Evolutionary conservation across 768 basidiomycete species (phyloP).

Genomic region (Pleurotus sapidus): DNA sequence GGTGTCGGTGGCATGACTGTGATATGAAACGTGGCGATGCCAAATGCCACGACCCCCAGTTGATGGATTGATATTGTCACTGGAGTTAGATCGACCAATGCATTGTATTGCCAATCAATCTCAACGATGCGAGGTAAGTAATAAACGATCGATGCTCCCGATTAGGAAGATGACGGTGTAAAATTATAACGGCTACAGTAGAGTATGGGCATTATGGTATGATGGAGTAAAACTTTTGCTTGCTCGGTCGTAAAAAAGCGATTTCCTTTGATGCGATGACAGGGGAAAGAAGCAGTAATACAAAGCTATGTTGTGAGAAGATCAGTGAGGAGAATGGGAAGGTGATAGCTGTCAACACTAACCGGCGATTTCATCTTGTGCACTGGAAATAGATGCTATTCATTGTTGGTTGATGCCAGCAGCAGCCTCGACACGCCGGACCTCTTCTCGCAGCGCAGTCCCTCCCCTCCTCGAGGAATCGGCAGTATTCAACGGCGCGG

Average conservation of each 20-base stretch:
- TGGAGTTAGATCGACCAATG: neutral
- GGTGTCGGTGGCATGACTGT: constrained; percentile 16
- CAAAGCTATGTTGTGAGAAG: neutral
- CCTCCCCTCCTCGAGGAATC: constrained; percentile 83
- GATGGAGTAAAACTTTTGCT: neutral
- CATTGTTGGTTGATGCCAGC: constrained; percentile 46
- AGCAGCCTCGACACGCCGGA: constrained; percentile 62
- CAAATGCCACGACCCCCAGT: neutral
- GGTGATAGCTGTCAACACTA: neutral
- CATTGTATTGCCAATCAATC: neutral
- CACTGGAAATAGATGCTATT: neutral
- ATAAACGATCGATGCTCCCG: constrained; percentile 1
- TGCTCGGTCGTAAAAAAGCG: neutral
- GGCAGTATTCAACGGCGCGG: constrained; percentile 81
- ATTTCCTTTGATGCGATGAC: neutral
- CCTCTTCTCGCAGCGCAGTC: constrained; percentile 69
- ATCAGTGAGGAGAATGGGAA: neutral
- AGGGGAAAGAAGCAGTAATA: neutral
- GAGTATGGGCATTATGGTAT: neutral
- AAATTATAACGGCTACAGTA: neutral
- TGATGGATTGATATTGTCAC: neutral
- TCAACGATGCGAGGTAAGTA: neutral
- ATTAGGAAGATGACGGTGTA: neutral
- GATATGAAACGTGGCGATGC: neutral
- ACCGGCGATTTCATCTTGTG: neutral